Conservation (phyloP, 2,329 filamentous ascomycete genomes). For the Alternaria arborescens region DNA sequence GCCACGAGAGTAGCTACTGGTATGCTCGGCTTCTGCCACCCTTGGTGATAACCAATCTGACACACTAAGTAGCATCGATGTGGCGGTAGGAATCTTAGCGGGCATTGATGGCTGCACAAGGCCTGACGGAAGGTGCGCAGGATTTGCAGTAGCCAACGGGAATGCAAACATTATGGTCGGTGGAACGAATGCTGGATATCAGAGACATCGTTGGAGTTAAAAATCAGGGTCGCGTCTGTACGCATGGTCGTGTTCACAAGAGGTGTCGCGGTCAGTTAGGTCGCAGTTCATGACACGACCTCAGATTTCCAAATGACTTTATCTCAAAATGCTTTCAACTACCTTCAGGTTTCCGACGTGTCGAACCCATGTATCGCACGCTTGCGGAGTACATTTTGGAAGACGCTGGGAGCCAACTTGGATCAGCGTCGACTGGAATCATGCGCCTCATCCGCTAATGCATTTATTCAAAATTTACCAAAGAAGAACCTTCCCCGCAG, state of each 20-base stretch:
- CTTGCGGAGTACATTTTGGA: background rate
- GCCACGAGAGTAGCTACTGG: constrained; percentile 6
- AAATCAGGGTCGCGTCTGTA: background rate
- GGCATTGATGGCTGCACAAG: constrained; percentile 17
- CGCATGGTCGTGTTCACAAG: background rate
- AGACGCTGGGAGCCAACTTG: background rate
- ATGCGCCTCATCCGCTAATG: background rate
- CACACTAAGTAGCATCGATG: constrained; percentile 2
- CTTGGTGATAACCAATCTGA: background rate
- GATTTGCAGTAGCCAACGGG: constrained; percentile 11
- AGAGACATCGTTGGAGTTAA: background rate
- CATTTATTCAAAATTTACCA: background rate
- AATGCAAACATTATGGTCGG: constrained; percentile 16
- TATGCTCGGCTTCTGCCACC: background rate
- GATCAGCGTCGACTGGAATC: background rate
- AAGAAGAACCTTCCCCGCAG: background rate
- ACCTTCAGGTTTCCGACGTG: background rate
- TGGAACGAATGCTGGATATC: constrained; percentile 7
- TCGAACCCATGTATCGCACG: background rate
- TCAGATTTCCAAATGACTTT: background rate
- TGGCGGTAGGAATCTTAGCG: constrained; percentile 15
- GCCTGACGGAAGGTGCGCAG: constrained; percentile 7
- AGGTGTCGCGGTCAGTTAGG: background rate
- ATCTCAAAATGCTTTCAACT: background rate
- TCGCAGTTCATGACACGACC: background rate